Evolutionary conservation across 2,329 filamentous ascomycete species (phyloP), one percentile per base, ranked within the genome.

Genomic region (Colletotrichum sp.): DNA sequence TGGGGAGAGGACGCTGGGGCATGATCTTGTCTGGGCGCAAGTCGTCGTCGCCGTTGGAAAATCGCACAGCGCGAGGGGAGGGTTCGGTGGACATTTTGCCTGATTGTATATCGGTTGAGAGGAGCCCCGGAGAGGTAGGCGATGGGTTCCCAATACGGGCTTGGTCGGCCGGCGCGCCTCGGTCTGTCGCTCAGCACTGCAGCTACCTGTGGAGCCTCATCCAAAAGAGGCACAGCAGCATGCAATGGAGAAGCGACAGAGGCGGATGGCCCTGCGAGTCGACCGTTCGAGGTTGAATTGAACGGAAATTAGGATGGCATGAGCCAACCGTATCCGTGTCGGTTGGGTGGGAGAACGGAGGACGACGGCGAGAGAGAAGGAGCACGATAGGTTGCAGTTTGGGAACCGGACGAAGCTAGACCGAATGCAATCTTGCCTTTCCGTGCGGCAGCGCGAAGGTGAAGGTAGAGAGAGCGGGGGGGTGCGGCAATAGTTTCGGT

Each of bases 1-100:
- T 21, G 15, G 80, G 78, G 8, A 82, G 82, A 59, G 83, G 82
- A 26, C 86, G 84, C 68, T 83, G 82, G 74, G 80, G 82, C 74
- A 85, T 88, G 78, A 83, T 77, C 78, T 85, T 87, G 30, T 90
- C 88, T 65, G 82, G 74, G 28, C 84, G 85, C 43, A 81, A 77
- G 36, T 87, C 83, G 28, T 88, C 87, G 74, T 89, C 89, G 80
- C 84, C 82, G 75, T 87, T 86, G 61, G 88, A 89, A 80, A 92
- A 92, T 78, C 90, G 89, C 78, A 92, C 89, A 77, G 87, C 86
- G 79, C 90, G 88, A 67, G 90, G 89, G 13, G 90, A 90, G 43
- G 87, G 82, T 78, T 92, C 90, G 79, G 86, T 82, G 52, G 72
- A 68, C 77, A 78, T 78, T 43, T 43, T 71, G 70, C 34, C 66